Conservation (phyloP, 139 green algal genomes). For the Chlorella sp. region DNA sequence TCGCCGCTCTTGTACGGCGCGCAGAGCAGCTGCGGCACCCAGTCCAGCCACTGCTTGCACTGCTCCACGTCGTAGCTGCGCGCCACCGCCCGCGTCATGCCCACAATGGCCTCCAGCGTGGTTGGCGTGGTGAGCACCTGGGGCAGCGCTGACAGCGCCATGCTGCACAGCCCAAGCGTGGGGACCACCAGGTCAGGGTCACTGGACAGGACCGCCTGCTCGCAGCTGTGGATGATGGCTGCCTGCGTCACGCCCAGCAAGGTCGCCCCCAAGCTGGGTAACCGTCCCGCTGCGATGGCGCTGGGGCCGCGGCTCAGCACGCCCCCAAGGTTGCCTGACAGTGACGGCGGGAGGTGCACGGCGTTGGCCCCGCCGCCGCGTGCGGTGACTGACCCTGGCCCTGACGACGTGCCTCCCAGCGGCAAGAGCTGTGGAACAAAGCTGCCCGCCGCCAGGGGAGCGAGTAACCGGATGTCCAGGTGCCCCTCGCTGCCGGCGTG, state of each 20-base stretch:
- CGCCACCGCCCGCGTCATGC: slow-evolving; percentile 7
- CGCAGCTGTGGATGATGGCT: not conserved
- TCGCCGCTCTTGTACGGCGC: not conserved
- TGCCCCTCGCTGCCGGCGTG: not conserved
- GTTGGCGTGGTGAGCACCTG: not conserved
- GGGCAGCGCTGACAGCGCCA: not conserved
- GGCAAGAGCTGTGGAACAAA: too few species aligned
- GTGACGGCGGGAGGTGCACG: not conserved
- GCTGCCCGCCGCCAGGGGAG: too few species aligned
- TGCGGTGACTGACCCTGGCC: too few species aligned
- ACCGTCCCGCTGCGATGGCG: too few species aligned
- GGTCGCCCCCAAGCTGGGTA: not conserved
- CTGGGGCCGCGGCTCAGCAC: not conserved
- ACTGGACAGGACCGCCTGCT: not conserved
- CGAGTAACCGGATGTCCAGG: too few species aligned
- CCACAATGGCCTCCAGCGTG: slow-evolving; percentile 17
- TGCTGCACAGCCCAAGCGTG: not conserved
- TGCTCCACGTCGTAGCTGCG: slow-evolving; percentile 22
- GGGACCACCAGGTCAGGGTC: not conserved
- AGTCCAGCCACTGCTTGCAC: slow-evolving; percentile 22
- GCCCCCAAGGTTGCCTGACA: too few species aligned
- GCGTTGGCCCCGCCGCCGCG: too few species aligned
- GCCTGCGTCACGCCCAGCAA: not conserved
- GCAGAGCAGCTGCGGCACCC: slow-evolving; percentile 8
- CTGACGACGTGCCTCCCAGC: too few species aligned